Base-by-base conservation (phyloP, 2,329 filamentous ascomycete species). In the Fusarium sp. region DNA sequence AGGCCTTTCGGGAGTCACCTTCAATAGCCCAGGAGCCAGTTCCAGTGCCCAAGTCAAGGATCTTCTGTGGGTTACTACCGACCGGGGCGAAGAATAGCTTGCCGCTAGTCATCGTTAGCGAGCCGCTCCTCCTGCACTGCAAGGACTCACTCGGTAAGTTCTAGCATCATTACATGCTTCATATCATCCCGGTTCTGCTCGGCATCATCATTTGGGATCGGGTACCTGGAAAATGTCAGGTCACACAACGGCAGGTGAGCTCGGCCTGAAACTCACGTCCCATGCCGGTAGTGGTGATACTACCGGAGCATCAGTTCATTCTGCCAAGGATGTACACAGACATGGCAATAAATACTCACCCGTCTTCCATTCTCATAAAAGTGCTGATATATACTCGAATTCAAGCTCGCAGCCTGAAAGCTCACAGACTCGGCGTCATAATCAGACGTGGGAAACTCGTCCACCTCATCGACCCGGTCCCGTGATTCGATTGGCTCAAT, bases 161-260 rank as follows among this genome's bases (percentile, higher is more conserved):
- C 70, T 6, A 82, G 52, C 47, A 78, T 73, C 78, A 80, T 80
- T 6, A 80, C 81, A 56, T 83, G 80, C 25, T 81, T 78, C 70
- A 74, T 74, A 1, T 78, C 73, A 17, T 79, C 78, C 8, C 77
- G 74, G 22, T 78, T 78, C 27, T 79, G 73, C 43, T 79, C 77
- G 0, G 76, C 68, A n/a, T 77, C 72, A 20, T 79, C 77, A 4
- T 79, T 79, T 7, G 78, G 76, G 12, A 79, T 79, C 0, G 75
- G 76, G 59, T 78, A 75, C 9, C 75, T 78, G 3, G 40, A 33
- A 45, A 61, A 6, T 27, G 61, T 85, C 30, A 78, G 68, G 1
- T 10, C 12, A 2, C 6, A 4, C 32, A n/a, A 10, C 8, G 30
- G n/a, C 30, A 25, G 54, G 15, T 17, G 32, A 35, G 14, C 3